Evolutionary conservation across 257 asterid genomes (phyloP).

Genomic region (Verbascum thapsus): DNA sequence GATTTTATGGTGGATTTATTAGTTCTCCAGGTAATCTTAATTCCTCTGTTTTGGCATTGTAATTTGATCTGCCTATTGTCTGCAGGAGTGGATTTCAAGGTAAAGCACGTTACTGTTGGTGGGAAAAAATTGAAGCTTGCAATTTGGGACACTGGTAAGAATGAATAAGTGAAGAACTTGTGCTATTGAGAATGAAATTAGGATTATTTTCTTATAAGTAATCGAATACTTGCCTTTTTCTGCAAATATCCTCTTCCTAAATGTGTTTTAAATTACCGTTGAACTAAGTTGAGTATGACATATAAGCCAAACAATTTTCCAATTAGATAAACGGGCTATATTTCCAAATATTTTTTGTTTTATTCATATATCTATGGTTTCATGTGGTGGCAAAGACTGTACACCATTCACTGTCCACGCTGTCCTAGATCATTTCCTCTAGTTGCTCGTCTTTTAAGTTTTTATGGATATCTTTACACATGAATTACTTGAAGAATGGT

Average conservation of each 20-base stretch:
- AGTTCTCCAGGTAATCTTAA: neutral
- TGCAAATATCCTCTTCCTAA: conserved; percentile 9
- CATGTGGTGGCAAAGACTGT: too few species aligned
- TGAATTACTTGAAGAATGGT: conserved; percentile 4
- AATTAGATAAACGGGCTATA: neutral
- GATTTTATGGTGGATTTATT: neutral
- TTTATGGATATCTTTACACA: neutral
- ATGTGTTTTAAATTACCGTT: neutral
- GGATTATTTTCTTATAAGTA: conserved; percentile 11
- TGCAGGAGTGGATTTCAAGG: conserved; percentile 96
- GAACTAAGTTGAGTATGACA: neutral
- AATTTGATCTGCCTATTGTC: conserved; percentile 8
- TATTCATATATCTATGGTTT: too few species aligned
- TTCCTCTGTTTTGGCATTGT: conserved; percentile 10
- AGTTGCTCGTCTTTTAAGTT: neutral
- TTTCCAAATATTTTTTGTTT: conserved; percentile 8
- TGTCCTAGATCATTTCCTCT: neutral
- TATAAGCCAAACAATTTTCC: neutral
- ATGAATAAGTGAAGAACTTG: conserved; percentile 11
- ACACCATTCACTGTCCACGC: neutral
- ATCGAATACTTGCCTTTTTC: neutral
- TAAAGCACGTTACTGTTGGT: conserved; percentile 81
- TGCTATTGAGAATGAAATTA: neutral
- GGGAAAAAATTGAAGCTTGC: conserved; percentile 98
- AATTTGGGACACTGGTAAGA: conserved; percentile 97